Conservation (phyloP, 1,284 basidiomycete species). For the Cutaneotrichosporon sp. region DNA sequence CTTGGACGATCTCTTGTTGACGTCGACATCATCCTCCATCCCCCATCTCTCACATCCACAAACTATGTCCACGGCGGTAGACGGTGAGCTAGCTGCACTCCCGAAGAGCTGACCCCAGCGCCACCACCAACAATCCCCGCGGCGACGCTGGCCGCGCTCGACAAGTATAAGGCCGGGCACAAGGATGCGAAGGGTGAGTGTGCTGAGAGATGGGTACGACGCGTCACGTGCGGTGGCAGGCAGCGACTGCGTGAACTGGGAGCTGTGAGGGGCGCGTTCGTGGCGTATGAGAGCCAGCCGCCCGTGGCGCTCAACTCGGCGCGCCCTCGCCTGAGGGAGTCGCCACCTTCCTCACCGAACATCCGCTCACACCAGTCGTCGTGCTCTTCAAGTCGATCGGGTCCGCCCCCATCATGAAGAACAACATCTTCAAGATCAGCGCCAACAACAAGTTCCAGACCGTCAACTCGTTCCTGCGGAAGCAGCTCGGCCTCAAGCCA, state of each 20-base stretch:
- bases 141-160: constrained; percentile 64
- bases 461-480: constrained; percentile 89
- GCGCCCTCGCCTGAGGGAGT: no score
- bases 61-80: background rate
- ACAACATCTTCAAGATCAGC: constrained; percentile 97
- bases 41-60: background rate
- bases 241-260: no score
- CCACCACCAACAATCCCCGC: constrained; percentile 42
- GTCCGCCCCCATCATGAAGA: constrained; percentile 97
- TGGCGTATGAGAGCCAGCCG: no score
- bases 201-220: no score
- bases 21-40: no score
- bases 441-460: constrained; percentile 93
- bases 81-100: no score
- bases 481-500: constrained; percentile 84
- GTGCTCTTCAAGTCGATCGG: constrained; percentile 99
- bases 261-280: no score
- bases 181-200: constrained; percentile 39
- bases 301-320: no score
- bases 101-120: constrained; percentile 6
- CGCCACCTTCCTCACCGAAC: no score
- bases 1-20: no score
- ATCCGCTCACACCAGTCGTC: constrained; percentile 65
- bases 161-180: constrained; percentile 81
- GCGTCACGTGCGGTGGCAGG: no score